These are phyloP conservation scores for Asclepias syriaca DNA, from an alignment of 257 asterid genomes.

Conservation along the genomic window DNA sequence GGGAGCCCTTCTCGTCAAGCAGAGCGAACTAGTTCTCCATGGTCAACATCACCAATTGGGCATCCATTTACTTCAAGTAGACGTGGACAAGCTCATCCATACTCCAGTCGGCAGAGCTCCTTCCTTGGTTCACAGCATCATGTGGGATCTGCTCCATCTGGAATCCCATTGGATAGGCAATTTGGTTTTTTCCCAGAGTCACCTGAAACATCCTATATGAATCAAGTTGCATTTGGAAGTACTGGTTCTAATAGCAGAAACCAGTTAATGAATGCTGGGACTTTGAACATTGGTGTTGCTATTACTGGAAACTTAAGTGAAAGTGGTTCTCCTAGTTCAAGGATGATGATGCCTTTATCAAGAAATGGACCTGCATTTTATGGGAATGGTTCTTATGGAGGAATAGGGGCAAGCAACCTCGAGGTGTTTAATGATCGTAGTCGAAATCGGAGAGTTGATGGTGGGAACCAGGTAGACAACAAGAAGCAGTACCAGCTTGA, in stretches of 20 bases:
- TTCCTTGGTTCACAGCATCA: constrained; percentile 57
- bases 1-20: constrained; percentile 75
- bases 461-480: constrained; percentile 64
- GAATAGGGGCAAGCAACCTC: constrained; percentile 38
- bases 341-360: constrained; percentile 56
- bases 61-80: constrained; percentile 42
- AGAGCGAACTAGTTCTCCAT: constrained; percentile 41
- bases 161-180: constrained; percentile 63
- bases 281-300: constrained; percentile 57
- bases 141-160: constrained; percentile 96
- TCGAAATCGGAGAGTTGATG: constrained; percentile 65
- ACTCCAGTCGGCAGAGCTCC: constrained; percentile 43
- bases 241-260: constrained; percentile 39
- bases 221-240: constrained; percentile 44
- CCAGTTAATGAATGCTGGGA: constrained; percentile 42
- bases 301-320: constrained; percentile 58
- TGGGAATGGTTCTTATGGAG: constrained; percentile 70
- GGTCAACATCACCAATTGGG: constrained; percentile 51
- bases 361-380: constrained; percentile 61
- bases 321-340: constrained; percentile 58
- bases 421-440: constrained; percentile 61
- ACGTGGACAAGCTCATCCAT: constrained; percentile 46
- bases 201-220: constrained; percentile 63
- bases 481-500: constrained; percentile 86
- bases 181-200: constrained; percentile 81